Conservation (phyloP, 2,329 filamentous ascomycete genomes). For the Thelonectria blattea region DNA sequence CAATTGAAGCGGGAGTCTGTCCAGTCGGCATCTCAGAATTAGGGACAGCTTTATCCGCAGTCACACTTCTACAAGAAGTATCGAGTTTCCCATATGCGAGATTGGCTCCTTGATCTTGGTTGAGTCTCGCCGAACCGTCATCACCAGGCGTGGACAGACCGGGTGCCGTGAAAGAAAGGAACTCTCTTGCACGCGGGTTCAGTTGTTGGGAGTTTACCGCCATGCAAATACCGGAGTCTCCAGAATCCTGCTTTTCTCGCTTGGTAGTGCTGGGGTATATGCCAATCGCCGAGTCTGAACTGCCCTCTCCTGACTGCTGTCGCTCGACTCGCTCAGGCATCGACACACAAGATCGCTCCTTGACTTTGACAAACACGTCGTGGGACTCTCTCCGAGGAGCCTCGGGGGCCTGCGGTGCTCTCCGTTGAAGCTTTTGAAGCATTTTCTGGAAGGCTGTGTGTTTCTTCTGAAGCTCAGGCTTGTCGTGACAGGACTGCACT, state of each 20-base stretch:
- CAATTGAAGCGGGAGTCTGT: neutral
- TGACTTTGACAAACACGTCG: neutral
- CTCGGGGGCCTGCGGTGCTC: conserved; percentile 1
- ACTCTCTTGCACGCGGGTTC: conserved; percentile 45
- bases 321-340: neutral
- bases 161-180: conserved; percentile 37
- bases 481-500: neutral
- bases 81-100: neutral
- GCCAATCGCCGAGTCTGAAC: conserved; percentile 19
- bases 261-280: neutral
- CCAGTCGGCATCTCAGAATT: neutral
- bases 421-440: conserved; percentile 36
- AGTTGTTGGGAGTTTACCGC: conserved; percentile 25
- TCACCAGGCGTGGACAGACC: neutral
- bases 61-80: no score
- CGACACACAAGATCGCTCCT: conserved; percentile 9
- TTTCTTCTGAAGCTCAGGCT: conserved; percentile 20
- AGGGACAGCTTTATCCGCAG: neutral
- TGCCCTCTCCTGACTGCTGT: neutral
- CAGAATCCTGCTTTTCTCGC: conserved; percentile 20
- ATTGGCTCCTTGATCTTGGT: neutral
- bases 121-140: neutral
- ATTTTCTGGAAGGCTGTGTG: conserved; percentile 38
- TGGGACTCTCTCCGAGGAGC: conserved; percentile 2
- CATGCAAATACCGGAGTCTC: conserved; percentile 29